Evolutionary conservation across 2,329 filamentous ascomycete species (phyloP), one percentile per base, ranked within the genome.

Genomic region (Aspergillus sojae): DNA sequence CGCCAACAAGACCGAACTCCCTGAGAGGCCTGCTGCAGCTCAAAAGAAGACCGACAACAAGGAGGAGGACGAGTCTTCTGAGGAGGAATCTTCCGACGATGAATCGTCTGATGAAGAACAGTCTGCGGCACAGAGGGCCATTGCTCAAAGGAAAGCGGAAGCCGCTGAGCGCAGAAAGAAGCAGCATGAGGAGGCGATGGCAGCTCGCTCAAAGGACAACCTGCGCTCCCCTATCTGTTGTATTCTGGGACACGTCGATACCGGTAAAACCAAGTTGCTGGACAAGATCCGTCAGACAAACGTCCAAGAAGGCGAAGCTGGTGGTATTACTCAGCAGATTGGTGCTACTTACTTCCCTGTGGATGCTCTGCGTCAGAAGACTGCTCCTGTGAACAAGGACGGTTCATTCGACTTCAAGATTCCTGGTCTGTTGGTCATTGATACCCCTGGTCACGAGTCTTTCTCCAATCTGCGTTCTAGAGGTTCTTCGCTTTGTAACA

Each of bases 181-280:
- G 80, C 91, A 93, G 63, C 92, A 96, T 77, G 92, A 97, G 79
- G 94, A 93, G 66, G 95, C 95, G 21, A 80, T 97, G 75, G 94
- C 93, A 52, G 94, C 94, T 56, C 88, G 93, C 65, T 98, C 94
- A 26, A 93, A 92, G 80, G 94, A 99, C 77, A 90, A 99, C 80
- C 87, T 99, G 62, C 93, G 95, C 63, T 98, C 95, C 46, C 95
- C 95, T 59, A 99, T 99, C 81, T 98, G 95, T 86, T 98, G 94
- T 90, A 99, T 99, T 86, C 88, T 99, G 68, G 95, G 95, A 74
- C 95, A 99, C 88, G 95, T 99, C 87, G 95, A 99, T 89, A 99
- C 96, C 53, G 95, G 95, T 79, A 99, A 99, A 84, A 99, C 95
- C n/a, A 99, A 98, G 83, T 85, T 99, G 67, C 86, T 99, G 63